Percentiles rank a stretch among this genome's conserved stretches.
These are phyloP conservation scores for Mucor lusitanicus DNA, from an alignment of 371 early-diverging fungal species.

Conservation along the genomic window DNA sequence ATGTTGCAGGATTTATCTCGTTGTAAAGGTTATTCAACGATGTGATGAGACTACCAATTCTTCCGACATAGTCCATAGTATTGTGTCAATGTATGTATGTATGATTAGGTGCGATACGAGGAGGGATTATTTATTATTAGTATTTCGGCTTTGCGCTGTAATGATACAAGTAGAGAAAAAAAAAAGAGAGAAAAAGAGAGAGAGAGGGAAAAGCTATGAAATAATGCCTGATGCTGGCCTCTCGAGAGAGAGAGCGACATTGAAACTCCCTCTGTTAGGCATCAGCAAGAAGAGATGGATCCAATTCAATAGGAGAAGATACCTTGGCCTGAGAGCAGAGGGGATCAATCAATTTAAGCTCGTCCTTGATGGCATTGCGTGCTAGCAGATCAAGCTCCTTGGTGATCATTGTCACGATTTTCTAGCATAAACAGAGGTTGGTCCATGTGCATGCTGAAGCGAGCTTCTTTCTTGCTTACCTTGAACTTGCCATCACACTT, in stretches of 20 bases:
- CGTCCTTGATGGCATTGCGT: slow-evolving; percentile 58
- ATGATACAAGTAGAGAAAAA: background rate
- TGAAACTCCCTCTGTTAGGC: slow-evolving; percentile 12
- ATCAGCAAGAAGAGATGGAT: slow-evolving; percentile 26
- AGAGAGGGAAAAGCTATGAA: background rate
- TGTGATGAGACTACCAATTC: slow-evolving; percentile 53
- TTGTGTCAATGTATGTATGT: background rate
- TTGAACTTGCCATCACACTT: slow-evolving; percentile 60
- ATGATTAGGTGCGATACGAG: background rate
- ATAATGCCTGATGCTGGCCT: too few relatives aligned
- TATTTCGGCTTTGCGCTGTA: background rate
- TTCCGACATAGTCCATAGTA: slow-evolving; percentile 49
- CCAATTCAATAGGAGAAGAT: slow-evolving; percentile 49
- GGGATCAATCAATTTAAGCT: slow-evolving; percentile 55
- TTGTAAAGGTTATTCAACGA: slow-evolving; percentile 93
- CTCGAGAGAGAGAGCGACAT: too few relatives aligned
- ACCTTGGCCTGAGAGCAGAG: slow-evolving; percentile 36
- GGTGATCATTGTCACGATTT: slow-evolving; percentile 55
- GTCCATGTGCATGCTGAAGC: background rate
- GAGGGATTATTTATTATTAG: background rate
- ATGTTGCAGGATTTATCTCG: slow-evolving; percentile 96
- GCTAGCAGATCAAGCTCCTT: slow-evolving; percentile 56
- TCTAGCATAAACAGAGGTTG: slow-evolving; percentile 21
- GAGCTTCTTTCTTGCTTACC: slow-evolving; percentile 17
- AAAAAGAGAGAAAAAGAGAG: background rate